Base-by-base conservation (phyloP, 805 yeast genomes). In the Kodamaea restingae region DNA sequence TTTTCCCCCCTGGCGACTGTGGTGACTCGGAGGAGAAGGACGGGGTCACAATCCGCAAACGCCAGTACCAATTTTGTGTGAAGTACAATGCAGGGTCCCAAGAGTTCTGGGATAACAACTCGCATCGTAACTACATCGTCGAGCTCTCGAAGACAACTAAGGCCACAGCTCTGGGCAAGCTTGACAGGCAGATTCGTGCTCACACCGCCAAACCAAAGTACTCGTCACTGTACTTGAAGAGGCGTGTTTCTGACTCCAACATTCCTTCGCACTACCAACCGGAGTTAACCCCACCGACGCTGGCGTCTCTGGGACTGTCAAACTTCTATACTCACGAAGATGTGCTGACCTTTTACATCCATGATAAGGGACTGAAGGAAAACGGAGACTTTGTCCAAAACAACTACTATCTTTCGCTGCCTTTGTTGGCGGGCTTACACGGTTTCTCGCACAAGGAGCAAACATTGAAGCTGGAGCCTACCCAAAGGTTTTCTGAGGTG, bases 21-120 rank as follows among this genome's bases (percentile, higher is more conserved):
- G 18, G 15, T 12, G 33, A 40, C 26, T n/a, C 31, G 15, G 33
- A 40, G 3, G 31, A 35, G 18, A 41, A 40, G 29, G 32, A 46
- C 27, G 17, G 25, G 27, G 24, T 15, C 27, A 21, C 8, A 39
- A 36, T 42, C 33, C 37, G 38, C 25, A 55, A 42, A 39, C 58
- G 57, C 14, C 42, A 38, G 15, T 56, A 58, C 39, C 61, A 66
- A 32, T 63, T 84, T 49, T 85, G 95, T 51, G 71, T 83, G 30
- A 70, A 74, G 39, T 85, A 76, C 55, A 51, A 55, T 34, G 61
- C 77, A 14, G 58, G 62, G 31, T 71, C 71, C 11, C 50, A 54
- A 32, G 88, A 80, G 47, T 73, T 56, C 52, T 87, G 95, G 95
- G 96, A 87, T 58, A 87, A 84, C 63, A 88, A 87, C 60, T 45